Conservation (phyloP, 345 rosid genomes). For the Eucalyptus guilfoylei region DNA sequence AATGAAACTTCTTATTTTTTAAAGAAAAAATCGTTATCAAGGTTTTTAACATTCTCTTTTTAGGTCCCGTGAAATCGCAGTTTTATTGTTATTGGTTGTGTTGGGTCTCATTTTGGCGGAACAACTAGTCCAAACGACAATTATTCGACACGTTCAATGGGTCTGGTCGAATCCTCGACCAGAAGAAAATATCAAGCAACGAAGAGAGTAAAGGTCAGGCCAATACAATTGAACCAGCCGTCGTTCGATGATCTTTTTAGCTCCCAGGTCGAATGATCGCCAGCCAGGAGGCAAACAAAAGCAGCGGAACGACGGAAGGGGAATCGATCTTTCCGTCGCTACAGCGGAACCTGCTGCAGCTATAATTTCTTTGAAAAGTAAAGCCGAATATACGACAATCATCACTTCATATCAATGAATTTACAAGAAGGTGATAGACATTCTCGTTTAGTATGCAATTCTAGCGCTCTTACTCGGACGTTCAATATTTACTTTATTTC, state of each 20-base stretch:
- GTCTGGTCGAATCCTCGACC: not conserved
- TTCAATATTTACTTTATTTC: not conserved
- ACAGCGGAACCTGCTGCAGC: not conserved
- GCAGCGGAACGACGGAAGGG: not conserved
- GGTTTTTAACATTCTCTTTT: not conserved
- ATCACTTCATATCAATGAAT: not conserved
- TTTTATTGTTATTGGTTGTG: not conserved
- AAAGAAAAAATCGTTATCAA: not conserved
- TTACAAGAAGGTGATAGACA: not conserved
- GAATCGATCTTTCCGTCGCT: not conserved
- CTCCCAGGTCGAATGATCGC: not conserved
- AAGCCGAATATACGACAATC: not conserved
- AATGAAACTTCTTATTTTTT: not conserved
- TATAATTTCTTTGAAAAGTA: not conserved
- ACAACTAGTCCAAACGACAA: not conserved
- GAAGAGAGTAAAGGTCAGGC: not conserved
- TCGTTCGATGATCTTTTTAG: not conserved
- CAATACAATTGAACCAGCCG: not conserved
- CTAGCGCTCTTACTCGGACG: not conserved
- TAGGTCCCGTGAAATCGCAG: not conserved
- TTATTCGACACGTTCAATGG: not conserved
- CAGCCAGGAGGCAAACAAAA: not conserved
- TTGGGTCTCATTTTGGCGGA: not conserved
- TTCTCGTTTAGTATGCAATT: not conserved
- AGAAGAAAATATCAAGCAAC: not conserved